Conservation (phyloP, 2,329 filamentous ascomycete genomes). For the Alternaria incomplexa region DNA sequence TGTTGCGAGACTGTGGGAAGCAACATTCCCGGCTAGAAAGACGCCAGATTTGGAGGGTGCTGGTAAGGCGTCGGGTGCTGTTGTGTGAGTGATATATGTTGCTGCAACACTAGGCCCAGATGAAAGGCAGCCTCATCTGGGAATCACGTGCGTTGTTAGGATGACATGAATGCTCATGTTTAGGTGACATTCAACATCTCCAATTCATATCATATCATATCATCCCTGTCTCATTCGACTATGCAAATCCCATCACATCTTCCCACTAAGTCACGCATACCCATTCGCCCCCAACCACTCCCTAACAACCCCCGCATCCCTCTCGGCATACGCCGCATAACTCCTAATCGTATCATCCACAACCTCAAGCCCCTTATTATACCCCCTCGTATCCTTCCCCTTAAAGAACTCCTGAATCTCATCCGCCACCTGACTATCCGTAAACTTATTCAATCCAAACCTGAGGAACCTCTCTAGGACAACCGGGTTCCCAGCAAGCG, state of each 20-base stretch:
- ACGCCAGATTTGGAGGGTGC: too few species aligned
- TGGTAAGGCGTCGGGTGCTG: too few species aligned
- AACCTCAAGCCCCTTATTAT: conserved; percentile 84
- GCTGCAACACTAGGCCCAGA: too few species aligned
- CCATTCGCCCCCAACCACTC: conserved; percentile 76
- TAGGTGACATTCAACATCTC: too few species aligned
- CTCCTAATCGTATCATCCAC: conserved; percentile 85
- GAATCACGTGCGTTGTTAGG: too few species aligned
- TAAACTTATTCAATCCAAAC: conserved; percentile 78
- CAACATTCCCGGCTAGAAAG: too few species aligned
- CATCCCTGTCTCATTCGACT: too few species aligned
- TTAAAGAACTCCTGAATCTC: conserved; percentile 88
- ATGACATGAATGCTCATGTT: too few species aligned
- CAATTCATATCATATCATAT: too few species aligned
- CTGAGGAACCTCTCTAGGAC: conserved; percentile 89
- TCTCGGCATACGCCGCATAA: conserved; percentile 79
- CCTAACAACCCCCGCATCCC: conserved; percentile 74
- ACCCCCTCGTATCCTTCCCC: conserved; percentile 82
- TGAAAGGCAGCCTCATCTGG: too few species aligned
- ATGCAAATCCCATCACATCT: background rate
- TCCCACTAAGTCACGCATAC: conserved; percentile 51
- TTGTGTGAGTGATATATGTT: too few species aligned
- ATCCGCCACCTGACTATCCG: conserved; percentile 69
- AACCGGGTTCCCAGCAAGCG: conserved; percentile 80
- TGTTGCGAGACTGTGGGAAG: background rate